These are phyloP conservation scores for Ogataea corticis DNA, from an alignment of 805 yeast species.

Conservation along the genomic window DNA sequence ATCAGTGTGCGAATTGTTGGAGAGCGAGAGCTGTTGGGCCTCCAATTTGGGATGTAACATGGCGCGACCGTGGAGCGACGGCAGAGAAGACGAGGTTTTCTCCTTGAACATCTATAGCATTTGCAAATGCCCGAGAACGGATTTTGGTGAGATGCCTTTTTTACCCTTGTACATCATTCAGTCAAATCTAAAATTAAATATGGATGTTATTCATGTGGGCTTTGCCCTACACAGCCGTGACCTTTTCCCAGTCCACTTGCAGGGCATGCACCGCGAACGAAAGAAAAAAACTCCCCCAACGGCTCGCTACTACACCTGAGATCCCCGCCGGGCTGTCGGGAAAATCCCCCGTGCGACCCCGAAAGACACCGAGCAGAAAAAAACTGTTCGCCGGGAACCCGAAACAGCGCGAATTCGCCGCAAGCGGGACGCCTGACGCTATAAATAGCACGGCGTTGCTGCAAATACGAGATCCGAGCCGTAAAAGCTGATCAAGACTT, in stretches of 20 bases:
- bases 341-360: too few species aligned
- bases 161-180: neutral
- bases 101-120: conserved; percentile 3
- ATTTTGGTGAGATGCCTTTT: neutral
- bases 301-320: too few species aligned
- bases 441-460: too few species aligned
- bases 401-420: neutral
- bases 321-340: too few species aligned
- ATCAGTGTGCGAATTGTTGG: neutral
- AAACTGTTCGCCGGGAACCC: conserved; percentile 1
- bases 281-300: neutral
- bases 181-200: conserved; percentile 2
- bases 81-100: conserved; percentile 1
- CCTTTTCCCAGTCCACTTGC: too few species aligned
- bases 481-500: too few species aligned
- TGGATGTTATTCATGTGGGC: conserved; percentile 1
- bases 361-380: neutral
- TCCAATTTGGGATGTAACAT: neutral
- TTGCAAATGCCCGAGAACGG: neutral
- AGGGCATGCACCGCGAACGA: neutral
- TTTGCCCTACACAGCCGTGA: conserved; percentile 2
- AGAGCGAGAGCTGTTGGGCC: neutral
- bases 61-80: conserved; percentile 2
- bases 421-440: too few species aligned
- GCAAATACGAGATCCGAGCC: too few species aligned